phyloP scores from a whole-genome alignment of 2,329 filamentous ascomycete genomes.

The Microascus cirrosus region DNA sequence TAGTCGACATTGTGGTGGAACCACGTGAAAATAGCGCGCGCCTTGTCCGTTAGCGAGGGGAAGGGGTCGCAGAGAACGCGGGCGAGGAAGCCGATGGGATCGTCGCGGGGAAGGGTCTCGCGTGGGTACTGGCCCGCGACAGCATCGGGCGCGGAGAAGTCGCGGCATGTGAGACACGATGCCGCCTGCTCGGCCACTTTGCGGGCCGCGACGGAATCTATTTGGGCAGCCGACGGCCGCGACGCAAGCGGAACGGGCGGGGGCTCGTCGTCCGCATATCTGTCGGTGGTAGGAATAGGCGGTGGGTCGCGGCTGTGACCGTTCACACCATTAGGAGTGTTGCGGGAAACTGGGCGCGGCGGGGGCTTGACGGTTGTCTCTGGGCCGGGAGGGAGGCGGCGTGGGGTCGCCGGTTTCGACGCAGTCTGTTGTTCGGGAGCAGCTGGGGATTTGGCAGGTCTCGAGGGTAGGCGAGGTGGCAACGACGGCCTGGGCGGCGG shows the following conservation, averaged over 20 bases:
- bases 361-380: conserved; percentile 12
- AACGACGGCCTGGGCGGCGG: not conserved
- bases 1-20: conserved; percentile 89
- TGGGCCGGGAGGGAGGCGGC: conserved; percentile 26
- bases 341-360: conserved; percentile 14
- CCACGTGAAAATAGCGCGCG: conserved; percentile 88
- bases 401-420: conserved; percentile 9
- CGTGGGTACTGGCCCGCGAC: conserved; percentile 70
- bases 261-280: conserved; percentile 23
- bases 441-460: not conserved
- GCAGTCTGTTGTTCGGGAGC: not conserved
- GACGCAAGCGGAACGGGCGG: conserved; percentile 41
- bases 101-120: conserved; percentile 52
- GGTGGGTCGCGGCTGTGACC: not conserved
- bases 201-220: conserved; percentile 29
- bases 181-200: conserved; percentile 14
- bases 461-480: conserved; percentile 2
- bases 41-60: conserved; percentile 76
- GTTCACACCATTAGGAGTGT: not conserved
- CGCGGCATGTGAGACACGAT: conserved; percentile 70
- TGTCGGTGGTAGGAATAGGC: not conserved
- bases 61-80: conserved; percentile 71
- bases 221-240: conserved; percentile 39
- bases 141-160: conserved; percentile 72
- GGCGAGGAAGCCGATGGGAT: conserved; percentile 64